Conservation (phyloP, 176 grass and related monocot species). For the Poa annua region DNA sequence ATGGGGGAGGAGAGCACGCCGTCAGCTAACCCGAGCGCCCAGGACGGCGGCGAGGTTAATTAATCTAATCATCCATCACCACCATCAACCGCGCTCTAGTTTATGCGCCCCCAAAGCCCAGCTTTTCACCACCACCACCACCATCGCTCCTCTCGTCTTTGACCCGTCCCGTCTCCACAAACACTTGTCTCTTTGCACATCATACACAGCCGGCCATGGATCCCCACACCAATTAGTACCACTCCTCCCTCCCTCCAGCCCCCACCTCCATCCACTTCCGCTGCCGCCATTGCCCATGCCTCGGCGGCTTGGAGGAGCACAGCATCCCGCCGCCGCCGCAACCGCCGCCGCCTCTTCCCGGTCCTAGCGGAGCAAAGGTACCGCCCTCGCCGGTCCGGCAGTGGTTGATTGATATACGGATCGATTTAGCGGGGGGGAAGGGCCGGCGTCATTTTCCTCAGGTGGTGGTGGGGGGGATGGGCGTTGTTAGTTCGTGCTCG, state of each 20-base stretch:
- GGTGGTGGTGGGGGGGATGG: slow-evolving; percentile 22
- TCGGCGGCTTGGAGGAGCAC: slow-evolving; percentile 8
- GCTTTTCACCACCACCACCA: slow-evolving; percentile 41
- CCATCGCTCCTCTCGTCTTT: slow-evolving; percentile 48
- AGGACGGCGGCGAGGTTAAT: neutral
- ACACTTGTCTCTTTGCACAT: slow-evolving; percentile 39
- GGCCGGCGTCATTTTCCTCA: slow-evolving; percentile 58
- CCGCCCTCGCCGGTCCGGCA: neutral
- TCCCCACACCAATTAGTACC: slow-evolving; percentile 34
- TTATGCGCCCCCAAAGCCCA: slow-evolving; percentile 40
- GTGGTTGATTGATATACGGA: neutral
- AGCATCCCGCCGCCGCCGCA: neutral
- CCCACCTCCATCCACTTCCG: slow-evolving; percentile 22
- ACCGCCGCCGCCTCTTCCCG: neutral
- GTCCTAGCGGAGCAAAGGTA: slow-evolving; percentile 40
- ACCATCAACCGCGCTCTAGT: slow-evolving; percentile 39
- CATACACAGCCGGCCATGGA: slow-evolving; percentile 17
- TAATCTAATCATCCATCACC: slow-evolving; percentile 8
- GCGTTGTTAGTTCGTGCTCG: slow-evolving; percentile 17
- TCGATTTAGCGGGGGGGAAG: neutral
- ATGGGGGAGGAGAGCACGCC: neutral
- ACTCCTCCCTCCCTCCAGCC: neutral
- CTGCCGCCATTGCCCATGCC: slow-evolving; percentile 41
- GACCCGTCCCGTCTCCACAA: slow-evolving; percentile 52
- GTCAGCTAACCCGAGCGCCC: neutral